Evolutionary conservation across 371 early-diverging fungal species (phyloP).

Genomic region (Syncephalis fuscata): DNA sequence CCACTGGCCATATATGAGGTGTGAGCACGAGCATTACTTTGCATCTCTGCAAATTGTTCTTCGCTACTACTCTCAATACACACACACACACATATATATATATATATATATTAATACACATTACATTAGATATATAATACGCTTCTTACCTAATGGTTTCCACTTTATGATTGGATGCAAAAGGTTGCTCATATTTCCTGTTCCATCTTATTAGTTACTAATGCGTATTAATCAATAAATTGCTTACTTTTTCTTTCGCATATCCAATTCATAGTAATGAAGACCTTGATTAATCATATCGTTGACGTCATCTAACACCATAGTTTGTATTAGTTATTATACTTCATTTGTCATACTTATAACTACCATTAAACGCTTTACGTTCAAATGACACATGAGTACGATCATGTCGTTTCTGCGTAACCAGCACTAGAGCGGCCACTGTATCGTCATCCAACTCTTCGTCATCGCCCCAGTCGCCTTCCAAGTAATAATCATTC

Average conservation of each 20-base stretch:
- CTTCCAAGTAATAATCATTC: too few species aligned
- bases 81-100: too few species aligned
- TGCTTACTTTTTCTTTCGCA: constrained; percentile 21
- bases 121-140: too few species aligned
- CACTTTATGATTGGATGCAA: constrained; percentile 7
- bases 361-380: constrained; percentile 37
- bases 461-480: constrained; percentile 30
- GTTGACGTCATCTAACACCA: constrained; percentile 45
- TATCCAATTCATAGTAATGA: constrained; percentile 69
- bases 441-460: constrained; percentile 78
- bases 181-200: constrained; percentile 13
- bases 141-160: constrained; percentile 27
- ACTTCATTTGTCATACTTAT: not conserved
- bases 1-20: constrained; percentile 2
- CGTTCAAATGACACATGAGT: constrained; percentile 60
- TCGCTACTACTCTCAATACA: constrained; percentile 46
- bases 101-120: too few species aligned
- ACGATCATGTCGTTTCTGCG: constrained; percentile 63
- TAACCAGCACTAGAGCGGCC: constrained; percentile 78
- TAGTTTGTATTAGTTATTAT: not conserved
- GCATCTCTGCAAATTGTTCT: constrained; percentile 39
- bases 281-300: constrained; percentile 93
- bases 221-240: constrained; percentile 2
- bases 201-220: not conserved
- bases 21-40: constrained; percentile 11